Conservation (phyloP, 164 flowering plant genomes). For the Sextonia rubra region DNA sequence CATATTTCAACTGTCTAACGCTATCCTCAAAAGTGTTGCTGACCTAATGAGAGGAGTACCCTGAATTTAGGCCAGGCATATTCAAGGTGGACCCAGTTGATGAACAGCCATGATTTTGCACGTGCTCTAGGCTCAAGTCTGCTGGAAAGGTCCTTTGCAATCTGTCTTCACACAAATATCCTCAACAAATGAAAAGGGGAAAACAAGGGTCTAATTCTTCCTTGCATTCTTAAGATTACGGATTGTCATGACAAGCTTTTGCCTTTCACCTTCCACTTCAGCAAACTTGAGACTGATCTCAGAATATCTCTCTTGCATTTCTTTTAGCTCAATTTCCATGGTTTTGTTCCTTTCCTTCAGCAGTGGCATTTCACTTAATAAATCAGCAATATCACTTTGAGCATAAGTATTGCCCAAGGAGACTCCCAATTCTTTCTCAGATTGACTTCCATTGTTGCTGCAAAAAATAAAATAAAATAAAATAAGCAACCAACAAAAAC, state of each 20-base stretch:
- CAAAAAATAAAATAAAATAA: too few relatives aligned
- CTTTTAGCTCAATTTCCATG: conserved; percentile 85
- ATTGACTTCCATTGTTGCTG: conserved; percentile 19
- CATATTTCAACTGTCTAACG: background rate
- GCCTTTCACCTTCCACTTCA: conserved; percentile 97
- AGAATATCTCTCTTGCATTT: conserved; percentile 87
- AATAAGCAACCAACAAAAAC: background rate
- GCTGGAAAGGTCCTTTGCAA: background rate
- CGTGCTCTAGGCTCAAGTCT: background rate
- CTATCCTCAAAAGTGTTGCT: background rate
- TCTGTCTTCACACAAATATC: background rate
- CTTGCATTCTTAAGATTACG: conserved; percentile 67
- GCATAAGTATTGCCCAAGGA: conserved; percentile 8
- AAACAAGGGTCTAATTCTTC: conserved; percentile 37
- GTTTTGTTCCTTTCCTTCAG: conserved; percentile 51
- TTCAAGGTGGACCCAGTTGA: background rate
- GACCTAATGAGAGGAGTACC: background rate
- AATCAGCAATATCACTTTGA: conserved; percentile 23
- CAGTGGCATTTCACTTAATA: conserved; percentile 33
- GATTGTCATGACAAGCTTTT: conserved; percentile 72
- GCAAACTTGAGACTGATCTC: conserved; percentile 92
- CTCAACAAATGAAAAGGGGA: background rate
- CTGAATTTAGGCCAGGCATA: too few relatives aligned
- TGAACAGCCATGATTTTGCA: background rate
- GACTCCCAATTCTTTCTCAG: conserved; percentile 17